Conservation (phyloP, 2,329 filamentous ascomycete genomes). For the Furcasterigmium furcatum region DNA sequence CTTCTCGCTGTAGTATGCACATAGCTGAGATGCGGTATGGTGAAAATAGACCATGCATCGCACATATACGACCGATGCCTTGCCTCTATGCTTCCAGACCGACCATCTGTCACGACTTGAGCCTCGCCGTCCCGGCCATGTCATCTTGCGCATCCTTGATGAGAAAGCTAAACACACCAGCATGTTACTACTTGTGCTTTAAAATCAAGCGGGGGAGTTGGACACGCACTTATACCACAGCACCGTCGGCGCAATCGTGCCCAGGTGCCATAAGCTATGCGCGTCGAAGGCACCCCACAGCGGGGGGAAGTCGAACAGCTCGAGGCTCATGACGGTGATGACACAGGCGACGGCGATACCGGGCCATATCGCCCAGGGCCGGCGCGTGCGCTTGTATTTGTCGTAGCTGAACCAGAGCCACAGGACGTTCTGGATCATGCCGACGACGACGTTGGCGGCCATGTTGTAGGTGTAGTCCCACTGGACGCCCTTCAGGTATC, state of each 20-base stretch:
- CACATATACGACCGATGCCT: background rate
- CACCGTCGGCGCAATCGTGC: constrained; percentile 82
- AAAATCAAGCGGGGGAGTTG: background rate
- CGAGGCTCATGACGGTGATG: constrained; percentile 89
- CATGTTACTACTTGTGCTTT: too few species aligned
- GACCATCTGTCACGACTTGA: constrained; percentile 57
- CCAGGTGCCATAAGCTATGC: constrained; percentile 93
- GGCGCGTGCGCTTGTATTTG: constrained; percentile 68
- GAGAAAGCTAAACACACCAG: constrained; percentile 63
- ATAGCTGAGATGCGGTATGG: constrained; percentile 1
- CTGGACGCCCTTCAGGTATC: constrained; percentile 77
- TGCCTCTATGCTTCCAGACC: background rate
- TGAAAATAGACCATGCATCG: constrained; percentile 2
- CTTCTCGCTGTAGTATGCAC: background rate
- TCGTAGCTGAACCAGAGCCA: constrained; percentile 83
- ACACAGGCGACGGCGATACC: constrained; percentile 91
- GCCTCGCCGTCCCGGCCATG: constrained; percentile 61
- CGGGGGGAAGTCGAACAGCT: constrained; percentile 91
- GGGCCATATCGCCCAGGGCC: constrained; percentile 84
- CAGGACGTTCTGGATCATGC: constrained; percentile 74
- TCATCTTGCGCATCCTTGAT: constrained; percentile 84
- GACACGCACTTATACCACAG: constrained; percentile 89
- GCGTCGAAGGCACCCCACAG: constrained; percentile 81
- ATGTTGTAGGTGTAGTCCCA: constrained; percentile 99
- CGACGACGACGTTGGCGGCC: constrained; percentile 84